Evolutionary conservation across 202 grass and related monocot genomes (phyloP).

Genomic region (Brachypodium distachyon): DNA sequence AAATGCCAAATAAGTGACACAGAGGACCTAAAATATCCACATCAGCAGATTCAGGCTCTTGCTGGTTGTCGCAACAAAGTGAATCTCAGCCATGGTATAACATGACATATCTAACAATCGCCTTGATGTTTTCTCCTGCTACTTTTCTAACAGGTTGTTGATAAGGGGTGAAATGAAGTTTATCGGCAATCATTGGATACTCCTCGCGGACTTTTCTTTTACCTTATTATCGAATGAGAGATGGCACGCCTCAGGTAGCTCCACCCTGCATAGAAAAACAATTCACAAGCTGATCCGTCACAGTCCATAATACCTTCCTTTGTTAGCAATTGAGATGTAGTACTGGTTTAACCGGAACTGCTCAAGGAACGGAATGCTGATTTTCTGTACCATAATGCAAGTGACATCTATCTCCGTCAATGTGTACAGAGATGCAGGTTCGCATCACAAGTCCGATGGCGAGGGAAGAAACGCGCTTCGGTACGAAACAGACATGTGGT

Average conservation of each 20-base stretch:
- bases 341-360: not conserved
- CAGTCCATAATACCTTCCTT: not conserved
- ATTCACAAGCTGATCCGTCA: not conserved
- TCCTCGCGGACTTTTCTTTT: too few relatives aligned
- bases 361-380: not conserved
- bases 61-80: not conserved
- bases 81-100: not conserved
- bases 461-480: not conserved
- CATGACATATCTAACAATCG: not conserved
- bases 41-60: not conserved
- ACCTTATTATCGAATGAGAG: not conserved
- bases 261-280: not conserved
- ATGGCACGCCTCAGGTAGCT: not conserved
- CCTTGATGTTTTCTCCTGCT: not conserved
- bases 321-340: too few relatives aligned
- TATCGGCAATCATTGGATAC: too few relatives aligned
- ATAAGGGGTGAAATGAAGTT: not conserved
- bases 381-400: not conserved
- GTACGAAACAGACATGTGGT: constrained; percentile 13
- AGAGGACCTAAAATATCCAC: too few relatives aligned
- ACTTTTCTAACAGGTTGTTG: not conserved
- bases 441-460: not conserved
- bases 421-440: constrained; percentile 26
- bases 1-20: too few relatives aligned
- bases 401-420: not conserved